Evolutionary conservation across 106 monocot species (phyloP), one percentile per base, ranked within the genome.

Genomic region (Acorus calamus): DNA sequence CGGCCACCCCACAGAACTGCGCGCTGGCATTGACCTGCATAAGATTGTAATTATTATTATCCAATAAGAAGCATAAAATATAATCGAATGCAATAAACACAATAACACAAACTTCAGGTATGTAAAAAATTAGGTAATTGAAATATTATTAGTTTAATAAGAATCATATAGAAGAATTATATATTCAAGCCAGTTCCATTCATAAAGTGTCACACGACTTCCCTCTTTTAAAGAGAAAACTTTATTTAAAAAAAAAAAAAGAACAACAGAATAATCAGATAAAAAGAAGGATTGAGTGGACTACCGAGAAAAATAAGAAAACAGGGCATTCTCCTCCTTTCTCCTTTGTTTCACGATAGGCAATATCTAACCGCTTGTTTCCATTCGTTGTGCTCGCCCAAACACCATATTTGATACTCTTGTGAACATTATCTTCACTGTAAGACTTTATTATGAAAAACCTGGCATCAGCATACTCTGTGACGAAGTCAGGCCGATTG

Each of bases 371-470:
- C 75, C 89, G 89, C 71, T 68, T 84, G 71, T 94, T 94, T 42
- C 94, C 94, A 71, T 84, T 89, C 3, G 84, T 65, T 61, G 94
- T 94, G 77, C 94, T 94, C 44, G 94, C 88, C 94, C 94, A 94
- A 73, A 94, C 86, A 68, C 79, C 77, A 76, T 94, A 94, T 51
- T 94, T 94, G 9, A 94, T 86, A 66, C 89, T 89, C 74, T 89
- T 94, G 61, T 94, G 94, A 53, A 94, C 83, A 74, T 94, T 94
- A 73, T 94, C 94, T 68, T 94, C 94, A 45, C 86, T 94, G 63
- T 86, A 94, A 54, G 94, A 94, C 64, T 94, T 94, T 50, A 94
- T 94, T 66, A 94, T 73, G 42, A 86, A 94, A 63, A 94, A 86
- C 65, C 69, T 89, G 48, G 89, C 94, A 81, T 86, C 79, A 48